Evolutionary conservation across 257 asterid species (phyloP).

Genomic region (Solanum bukasovii): DNA sequence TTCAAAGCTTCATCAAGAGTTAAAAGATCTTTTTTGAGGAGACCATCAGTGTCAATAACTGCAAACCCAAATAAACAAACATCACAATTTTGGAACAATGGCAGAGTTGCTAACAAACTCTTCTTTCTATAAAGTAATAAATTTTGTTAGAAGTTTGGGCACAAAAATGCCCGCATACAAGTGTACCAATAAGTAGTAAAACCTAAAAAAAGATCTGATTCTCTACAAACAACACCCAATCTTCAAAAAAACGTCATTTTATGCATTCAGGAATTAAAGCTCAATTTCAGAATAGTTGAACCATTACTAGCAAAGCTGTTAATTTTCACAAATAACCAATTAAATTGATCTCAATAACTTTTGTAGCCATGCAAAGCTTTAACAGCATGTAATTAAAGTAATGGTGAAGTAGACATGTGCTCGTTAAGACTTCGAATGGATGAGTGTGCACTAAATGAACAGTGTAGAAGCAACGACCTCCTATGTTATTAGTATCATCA

Average conservation of each 20-base stretch:
- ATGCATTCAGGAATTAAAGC: background rate
- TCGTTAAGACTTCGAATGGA: background rate
- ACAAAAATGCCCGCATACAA: background rate
- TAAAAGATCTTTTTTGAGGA: slow-evolving; percentile 75
- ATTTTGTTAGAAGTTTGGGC: background rate
- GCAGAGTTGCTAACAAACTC: background rate
- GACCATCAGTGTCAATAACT: slow-evolving; percentile 88
- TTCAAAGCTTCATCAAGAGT: slow-evolving; percentile 91
- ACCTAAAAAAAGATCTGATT: background rate
- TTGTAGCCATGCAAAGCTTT: background rate
- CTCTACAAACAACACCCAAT: background rate
- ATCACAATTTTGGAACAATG: background rate
- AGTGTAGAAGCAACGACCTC: background rate
- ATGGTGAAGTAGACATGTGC: background rate
- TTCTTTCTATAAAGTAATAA: background rate
- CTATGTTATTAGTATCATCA: background rate
- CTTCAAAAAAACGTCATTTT: background rate
- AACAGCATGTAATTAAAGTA: background rate
- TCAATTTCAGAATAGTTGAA: background rate
- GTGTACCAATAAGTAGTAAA: background rate
- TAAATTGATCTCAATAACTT: background rate
- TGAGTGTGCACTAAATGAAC: background rate
- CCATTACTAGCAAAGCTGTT: background rate
- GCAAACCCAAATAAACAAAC: slow-evolving; percentile 15
- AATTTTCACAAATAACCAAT: background rate